Evolutionary conservation across 345 rosid genomes (phyloP).

Genomic region (Bruguiera parviflora): DNA sequence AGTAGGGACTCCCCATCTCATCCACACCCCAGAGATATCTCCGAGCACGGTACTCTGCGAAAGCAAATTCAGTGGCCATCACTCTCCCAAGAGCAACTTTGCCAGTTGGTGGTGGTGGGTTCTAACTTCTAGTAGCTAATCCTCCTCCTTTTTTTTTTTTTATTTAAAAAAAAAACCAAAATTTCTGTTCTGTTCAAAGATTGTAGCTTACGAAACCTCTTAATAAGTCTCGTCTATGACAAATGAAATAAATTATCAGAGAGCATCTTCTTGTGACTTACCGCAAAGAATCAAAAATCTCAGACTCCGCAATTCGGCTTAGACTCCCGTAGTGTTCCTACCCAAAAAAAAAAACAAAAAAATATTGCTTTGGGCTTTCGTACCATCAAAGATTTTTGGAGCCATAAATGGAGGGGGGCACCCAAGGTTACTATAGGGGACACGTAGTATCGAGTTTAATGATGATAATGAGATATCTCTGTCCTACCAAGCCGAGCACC

Average conservation of each 20-base stretch:
- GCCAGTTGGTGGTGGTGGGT: conserved; percentile 26
- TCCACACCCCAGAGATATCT: conserved; percentile 19
- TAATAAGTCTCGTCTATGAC: too few species aligned
- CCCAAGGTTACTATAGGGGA: neutral
- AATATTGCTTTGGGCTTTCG: too few species aligned
- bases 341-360: too few species aligned
- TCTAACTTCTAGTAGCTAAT: conserved; percentile 2
- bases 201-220: too few species aligned
- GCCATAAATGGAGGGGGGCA: neutral
- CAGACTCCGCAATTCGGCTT: too few species aligned
- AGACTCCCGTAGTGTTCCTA: too few species aligned
- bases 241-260: too few species aligned
- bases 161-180: neutral
- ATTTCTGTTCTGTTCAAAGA: neutral
- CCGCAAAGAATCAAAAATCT: too few species aligned
- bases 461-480: conserved; percentile 40
- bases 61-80: conserved; percentile 28
- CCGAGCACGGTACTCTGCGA: conserved; percentile 5
- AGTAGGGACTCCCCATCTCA: conserved; percentile 21
- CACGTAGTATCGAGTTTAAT: conserved; percentile 36
- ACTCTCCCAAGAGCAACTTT: neutral
- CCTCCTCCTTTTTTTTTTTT: neutral
- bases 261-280: too few species aligned
- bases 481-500: conserved; percentile 37
- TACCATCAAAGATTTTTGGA: neutral